Evolutionary conservation across 192 early-diverging fungal species (phyloP), one percentile per base, ranked within the genome.

Genomic region (Paraglomus brasilianum): DNA sequence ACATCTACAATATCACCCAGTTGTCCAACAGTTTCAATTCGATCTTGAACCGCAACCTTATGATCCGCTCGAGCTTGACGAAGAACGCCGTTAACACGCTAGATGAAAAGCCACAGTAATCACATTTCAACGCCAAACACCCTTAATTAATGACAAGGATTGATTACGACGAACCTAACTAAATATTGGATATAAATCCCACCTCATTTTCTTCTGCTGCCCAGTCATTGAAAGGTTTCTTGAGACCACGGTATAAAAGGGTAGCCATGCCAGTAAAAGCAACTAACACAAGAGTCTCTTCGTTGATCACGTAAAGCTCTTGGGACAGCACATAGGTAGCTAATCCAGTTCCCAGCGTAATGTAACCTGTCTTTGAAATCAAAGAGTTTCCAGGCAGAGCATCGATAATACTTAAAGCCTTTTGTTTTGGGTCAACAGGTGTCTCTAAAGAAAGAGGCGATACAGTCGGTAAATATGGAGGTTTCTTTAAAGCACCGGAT

Each of bases 251-350:
- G 84, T 90, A 92, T 74, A 94, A 84, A 52, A 93, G 78, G 46
- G 85, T 82, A 43, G 91, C 85, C 42, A 95, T 88, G 76, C 88
- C 91, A 67, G 87, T 87, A 74, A 94, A 90, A 43, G 90, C 84
- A 42, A 90, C 73, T 57, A 95, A 75, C 59, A 95, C 88, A 52
- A 97, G 82, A 48, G 93, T 86, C 77, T 98, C 95, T 77, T 91
- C 93, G 79, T 97, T 96, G 68, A 97, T 76, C 58, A 97, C 86
- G 82, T 96, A 98, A 79, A 98, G 92, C 83, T 98, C 96, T 90
- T 98, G 96, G 64, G 94, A 93, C 74, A 98, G 88, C 44, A 92
- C 78, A 79, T 88, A 92, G 44, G 94, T 90, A 14, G 94, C 89
- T 67, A 92, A 76, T 66, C 93, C 93, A 48, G 92, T 85, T 59